phyloP scores from a whole-genome alignment of 2,329 filamentous ascomycete species.

The Sclerotinia sclerotiorum region DNA sequence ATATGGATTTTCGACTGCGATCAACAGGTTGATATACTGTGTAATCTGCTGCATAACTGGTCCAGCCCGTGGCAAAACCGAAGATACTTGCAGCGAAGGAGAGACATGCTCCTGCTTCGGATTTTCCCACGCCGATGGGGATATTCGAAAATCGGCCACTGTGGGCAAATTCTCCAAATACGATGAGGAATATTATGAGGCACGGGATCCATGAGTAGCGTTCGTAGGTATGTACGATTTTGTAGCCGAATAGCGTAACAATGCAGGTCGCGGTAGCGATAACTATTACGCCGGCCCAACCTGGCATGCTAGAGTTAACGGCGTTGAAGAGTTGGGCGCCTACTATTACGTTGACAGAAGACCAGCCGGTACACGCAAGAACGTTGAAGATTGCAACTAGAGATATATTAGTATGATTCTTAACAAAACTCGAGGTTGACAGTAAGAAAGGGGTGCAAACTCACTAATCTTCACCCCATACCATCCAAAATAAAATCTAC shows the following conservation, averaged over 20 bases:
- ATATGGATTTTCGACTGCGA: conserved; percentile 61
- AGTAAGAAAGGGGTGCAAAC: conserved; percentile 33
- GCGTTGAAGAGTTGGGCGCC: conserved; percentile 75
- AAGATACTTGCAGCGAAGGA: conserved; percentile 67
- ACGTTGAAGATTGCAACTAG: conserved; percentile 67
- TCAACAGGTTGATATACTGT: conserved; percentile 72
- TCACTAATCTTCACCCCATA: conserved; percentile 66
- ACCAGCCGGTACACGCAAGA: conserved; percentile 72
- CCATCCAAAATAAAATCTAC: conserved; percentile 74
- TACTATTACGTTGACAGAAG: conserved; percentile 75
- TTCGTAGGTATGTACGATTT: conserved; percentile 75
- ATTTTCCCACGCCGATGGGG: conserved; percentile 57
- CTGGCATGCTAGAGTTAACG: conserved; percentile 67
- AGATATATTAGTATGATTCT: background rate
- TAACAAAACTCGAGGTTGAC: conserved; percentile 10
- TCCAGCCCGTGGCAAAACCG: conserved; percentile 72
- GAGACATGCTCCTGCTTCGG: conserved; percentile 61
- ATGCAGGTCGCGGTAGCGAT: conserved; percentile 67
- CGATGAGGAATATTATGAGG: conserved; percentile 70
- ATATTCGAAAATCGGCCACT: conserved; percentile 62
- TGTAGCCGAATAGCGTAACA: conserved; percentile 73
- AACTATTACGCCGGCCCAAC: conserved; percentile 72
- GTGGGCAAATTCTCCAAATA: conserved; percentile 66
- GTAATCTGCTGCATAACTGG: conserved; percentile 73
- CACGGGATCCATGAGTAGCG: conserved; percentile 73